Evolutionary conservation across 495 filamentous ascomycete species (phyloP), one percentile per base, ranked within the genome.

Genomic region (Bryoglossum gracile): DNA sequence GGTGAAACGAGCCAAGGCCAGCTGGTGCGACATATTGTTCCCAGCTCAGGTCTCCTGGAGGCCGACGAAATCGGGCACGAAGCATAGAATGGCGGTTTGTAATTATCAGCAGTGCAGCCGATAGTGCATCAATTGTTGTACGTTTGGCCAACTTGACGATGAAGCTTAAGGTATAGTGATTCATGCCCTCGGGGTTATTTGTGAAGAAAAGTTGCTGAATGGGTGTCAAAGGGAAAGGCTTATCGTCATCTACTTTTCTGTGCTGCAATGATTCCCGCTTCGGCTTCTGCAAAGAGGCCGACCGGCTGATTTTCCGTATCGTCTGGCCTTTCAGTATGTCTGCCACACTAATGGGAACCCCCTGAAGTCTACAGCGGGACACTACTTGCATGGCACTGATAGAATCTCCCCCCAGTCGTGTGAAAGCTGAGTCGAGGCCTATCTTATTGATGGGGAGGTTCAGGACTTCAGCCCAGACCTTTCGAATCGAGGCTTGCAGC

Each of bases 161-260:
- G 32, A 86, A 69, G 44, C 83, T 84, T 55, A 84, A 82, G 57
- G 87, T 87, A 59, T 85, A 89, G 46, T 85, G 78, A 14, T 80
- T 76, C 70, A 0, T 70, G 72, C 16, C 33, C 13, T 80, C 71
- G 24, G 66, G 60, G 0, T 66, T 65, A 19, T 71, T 59, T 32
- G 81, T 69, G 46, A 84, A 86, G 60, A 84, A 86, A 11, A 87
- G 63, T 18, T 73, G 70, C 57, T 89, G 84, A 62, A 88, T 86
- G 0, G 85, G 85, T 0, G 83, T 80, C 5, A 89, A 70, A 4
- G 74, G 72, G 53, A 87, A 88, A 24, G 63, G 62, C 39, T 76
- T 69, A 19, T 70, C 64, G 2, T n/a, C n/a, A 69, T 48, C 13
- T 55, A 47, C 48, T 76, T 72, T 21, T 41, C 43, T 34, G 32